These are phyloP conservation scores for Colletotrichum noveboracense DNA, from an alignment of 2,329 filamentous ascomycete species.

Conservation along the genomic window DNA sequence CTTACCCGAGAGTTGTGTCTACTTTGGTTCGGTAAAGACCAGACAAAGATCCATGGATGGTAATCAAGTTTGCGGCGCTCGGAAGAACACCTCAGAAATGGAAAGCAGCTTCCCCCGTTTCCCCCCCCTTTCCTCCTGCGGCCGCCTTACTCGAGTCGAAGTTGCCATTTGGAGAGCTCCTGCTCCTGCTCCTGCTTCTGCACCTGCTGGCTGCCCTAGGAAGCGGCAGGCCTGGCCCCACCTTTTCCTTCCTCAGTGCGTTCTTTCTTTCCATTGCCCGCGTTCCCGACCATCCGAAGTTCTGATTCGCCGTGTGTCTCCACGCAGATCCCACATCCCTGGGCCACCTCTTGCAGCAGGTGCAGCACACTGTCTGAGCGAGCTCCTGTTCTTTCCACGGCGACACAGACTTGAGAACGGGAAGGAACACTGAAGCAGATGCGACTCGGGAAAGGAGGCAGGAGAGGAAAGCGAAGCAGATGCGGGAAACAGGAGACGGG, in stretches of 20 bases:
- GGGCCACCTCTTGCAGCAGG: background rate
- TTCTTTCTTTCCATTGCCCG: conserved; percentile 5
- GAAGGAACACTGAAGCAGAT: background rate
- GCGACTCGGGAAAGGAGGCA: background rate
- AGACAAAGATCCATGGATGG: background rate
- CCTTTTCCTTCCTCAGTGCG: conserved; percentile 1
- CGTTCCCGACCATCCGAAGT: background rate
- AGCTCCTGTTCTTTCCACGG: background rate
- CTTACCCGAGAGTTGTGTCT: background rate
- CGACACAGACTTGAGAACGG: background rate
- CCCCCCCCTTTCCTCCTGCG: background rate
- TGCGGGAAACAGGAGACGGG: background rate
- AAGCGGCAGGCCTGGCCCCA: background rate
- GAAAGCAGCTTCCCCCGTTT: background rate
- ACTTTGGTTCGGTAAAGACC: background rate
- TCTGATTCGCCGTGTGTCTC: background rate
- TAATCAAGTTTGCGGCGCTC: background rate
- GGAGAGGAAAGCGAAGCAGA: background rate
- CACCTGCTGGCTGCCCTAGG: background rate
- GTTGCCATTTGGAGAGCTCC: background rate
- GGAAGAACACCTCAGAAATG: background rate
- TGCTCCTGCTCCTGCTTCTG: background rate
- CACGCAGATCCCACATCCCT: background rate
- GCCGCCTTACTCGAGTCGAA: background rate
- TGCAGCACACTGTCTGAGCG: background rate